phyloP scores from a whole-genome alignment of 495 filamentous ascomycete genomes.

The Aspergillus taichungensis region DNA sequence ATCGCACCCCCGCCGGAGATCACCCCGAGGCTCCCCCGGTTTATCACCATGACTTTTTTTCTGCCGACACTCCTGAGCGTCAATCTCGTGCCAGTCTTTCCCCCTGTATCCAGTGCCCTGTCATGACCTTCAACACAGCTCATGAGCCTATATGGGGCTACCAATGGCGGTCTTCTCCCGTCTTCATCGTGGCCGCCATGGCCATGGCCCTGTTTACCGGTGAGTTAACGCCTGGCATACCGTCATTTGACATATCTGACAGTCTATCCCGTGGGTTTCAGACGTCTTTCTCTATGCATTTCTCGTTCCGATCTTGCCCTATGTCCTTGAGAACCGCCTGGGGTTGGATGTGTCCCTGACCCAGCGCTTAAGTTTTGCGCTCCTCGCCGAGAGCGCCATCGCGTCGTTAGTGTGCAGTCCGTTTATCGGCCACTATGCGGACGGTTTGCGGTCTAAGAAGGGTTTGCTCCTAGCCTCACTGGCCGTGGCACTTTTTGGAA shows the following conservation, averaged over 20 bases:
- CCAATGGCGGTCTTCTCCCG: slow-evolving; percentile 18
- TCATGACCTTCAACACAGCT: neutral
- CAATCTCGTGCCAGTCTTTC: no score
- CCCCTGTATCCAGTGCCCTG: no score
- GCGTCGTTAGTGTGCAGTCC: slow-evolving; percentile 15
- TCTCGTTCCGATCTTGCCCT: slow-evolving; percentile 20
- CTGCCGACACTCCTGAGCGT: no score
- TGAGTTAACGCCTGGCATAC: neutral
- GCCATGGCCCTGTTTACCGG: slow-evolving; percentile 17
- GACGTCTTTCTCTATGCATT: slow-evolving; percentile 23
- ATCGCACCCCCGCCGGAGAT: no score
- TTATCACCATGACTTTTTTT: no score
- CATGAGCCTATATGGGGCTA: slow-evolving; percentile 3
- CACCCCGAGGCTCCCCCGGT: no score
- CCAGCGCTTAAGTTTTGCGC: slow-evolving; percentile 13
- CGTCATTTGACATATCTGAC: neutral
- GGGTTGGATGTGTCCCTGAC: slow-evolving; percentile 12
- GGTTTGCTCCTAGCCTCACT: slow-evolving; percentile 8
- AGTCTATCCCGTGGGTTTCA: slow-evolving; percentile 28
- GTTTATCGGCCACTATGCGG: slow-evolving; percentile 14
- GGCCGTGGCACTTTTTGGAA: slow-evolving; percentile 7
- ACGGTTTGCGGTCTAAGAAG: slow-evolving; percentile 7
- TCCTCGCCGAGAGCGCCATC: slow-evolving; percentile 15
- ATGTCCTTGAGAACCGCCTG: slow-evolving; percentile 19
- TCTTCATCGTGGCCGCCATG: slow-evolving; percentile 16